These are phyloP conservation scores for Fagus sylvatica DNA, from an alignment of 306 rosid species.

Conservation along the genomic window DNA sequence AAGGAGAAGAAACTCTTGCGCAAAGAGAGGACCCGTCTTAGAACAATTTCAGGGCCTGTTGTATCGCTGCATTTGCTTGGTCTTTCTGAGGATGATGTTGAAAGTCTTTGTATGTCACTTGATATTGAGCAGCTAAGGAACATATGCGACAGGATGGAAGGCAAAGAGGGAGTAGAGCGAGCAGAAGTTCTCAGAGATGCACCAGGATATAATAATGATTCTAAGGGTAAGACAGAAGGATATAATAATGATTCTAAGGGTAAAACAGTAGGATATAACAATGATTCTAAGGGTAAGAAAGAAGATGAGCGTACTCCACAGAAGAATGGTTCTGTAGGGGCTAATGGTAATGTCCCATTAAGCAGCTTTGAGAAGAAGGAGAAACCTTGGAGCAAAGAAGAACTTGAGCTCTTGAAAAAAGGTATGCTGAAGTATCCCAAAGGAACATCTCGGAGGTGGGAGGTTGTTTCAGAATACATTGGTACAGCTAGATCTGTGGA, in stretches of 20 bases:
- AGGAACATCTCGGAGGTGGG: constrained; percentile 98
- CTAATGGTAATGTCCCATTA: constrained; percentile 45
- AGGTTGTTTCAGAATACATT: constrained; percentile 91
- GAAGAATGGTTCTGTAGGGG: constrained; percentile 57
- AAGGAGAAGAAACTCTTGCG: constrained; percentile 95
- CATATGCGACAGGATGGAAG: constrained; percentile 75
- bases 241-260: constrained; percentile 31
- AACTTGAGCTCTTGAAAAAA: constrained; percentile 83
- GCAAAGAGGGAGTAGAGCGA: constrained; percentile 47
- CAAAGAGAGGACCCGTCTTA: constrained; percentile 82
- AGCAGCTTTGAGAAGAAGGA: constrained; percentile 75
- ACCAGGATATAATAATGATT: constrained; percentile 36
- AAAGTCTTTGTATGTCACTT: constrained; percentile 70
- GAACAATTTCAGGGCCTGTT: constrained; percentile 67
- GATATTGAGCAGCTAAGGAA: constrained; percentile 62
- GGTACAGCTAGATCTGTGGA: constrained; percentile 94
- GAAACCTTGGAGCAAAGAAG: constrained; percentile 92
- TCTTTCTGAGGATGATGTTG: constrained; percentile 70
- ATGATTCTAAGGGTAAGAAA: constrained; percentile 42
- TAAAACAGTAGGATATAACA: constrained; percentile 26
- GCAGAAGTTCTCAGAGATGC: constrained; percentile 66
- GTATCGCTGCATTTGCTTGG: constrained; percentile 47
- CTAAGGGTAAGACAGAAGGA: constrained; percentile 38
- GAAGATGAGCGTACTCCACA: constrained; percentile 38
- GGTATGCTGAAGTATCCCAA: constrained; percentile 87